Percentiles rank a stretch among this genome's conserved stretches.
These are phyloP conservation scores for Xenoacremonium recifei DNA, from an alignment of 2,329 filamentous ascomycete genomes.

Conservation along the genomic window DNA sequence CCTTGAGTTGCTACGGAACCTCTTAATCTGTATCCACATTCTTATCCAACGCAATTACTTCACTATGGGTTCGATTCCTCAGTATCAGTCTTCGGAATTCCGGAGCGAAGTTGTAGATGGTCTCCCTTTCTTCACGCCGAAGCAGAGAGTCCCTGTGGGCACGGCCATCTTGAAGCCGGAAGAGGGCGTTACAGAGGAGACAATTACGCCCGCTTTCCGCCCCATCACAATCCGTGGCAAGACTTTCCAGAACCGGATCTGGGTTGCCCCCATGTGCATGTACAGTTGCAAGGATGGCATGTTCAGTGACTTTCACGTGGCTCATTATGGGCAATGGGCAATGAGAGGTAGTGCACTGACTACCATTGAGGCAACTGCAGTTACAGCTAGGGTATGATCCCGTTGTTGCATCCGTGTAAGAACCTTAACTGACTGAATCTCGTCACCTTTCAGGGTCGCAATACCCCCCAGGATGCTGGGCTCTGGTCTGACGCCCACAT, in stretches of 20 bases:
- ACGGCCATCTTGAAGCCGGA: not conserved
- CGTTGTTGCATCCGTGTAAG: too few species aligned
- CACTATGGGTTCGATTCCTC: too few species aligned
- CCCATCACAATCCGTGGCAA: slow-evolving; percentile 7
- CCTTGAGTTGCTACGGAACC: too few species aligned
- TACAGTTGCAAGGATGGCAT: slow-evolving; percentile 8
- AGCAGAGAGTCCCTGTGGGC: slow-evolving; percentile 1
- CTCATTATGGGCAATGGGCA: slow-evolving; percentile 8
- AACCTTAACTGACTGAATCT: too few species aligned
- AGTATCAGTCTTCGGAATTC: not conserved
- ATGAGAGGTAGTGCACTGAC: slow-evolving; percentile 6
- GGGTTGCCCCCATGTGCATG: slow-evolving; percentile 10
- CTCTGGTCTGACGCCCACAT: slow-evolving; percentile 7
- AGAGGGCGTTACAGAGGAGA: not conserved
- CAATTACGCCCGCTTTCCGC: not conserved
- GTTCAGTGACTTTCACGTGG: slow-evolving; percentile 9
- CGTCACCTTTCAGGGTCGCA: too few species aligned
- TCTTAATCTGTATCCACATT: too few species aligned
- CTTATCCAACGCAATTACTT: too few species aligned
- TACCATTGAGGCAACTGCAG: slow-evolving; percentile 5
- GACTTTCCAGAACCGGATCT: slow-evolving; percentile 11
- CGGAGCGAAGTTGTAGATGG: not conserved
- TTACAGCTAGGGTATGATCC: slow-evolving; percentile 2
- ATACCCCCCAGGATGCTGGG: slow-evolving; percentile 7
- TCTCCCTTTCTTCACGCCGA: slow-evolving; percentile 1